Conservation (phyloP, 2,329 filamentous ascomycete species). For the Diaporthe sp. region DNA sequence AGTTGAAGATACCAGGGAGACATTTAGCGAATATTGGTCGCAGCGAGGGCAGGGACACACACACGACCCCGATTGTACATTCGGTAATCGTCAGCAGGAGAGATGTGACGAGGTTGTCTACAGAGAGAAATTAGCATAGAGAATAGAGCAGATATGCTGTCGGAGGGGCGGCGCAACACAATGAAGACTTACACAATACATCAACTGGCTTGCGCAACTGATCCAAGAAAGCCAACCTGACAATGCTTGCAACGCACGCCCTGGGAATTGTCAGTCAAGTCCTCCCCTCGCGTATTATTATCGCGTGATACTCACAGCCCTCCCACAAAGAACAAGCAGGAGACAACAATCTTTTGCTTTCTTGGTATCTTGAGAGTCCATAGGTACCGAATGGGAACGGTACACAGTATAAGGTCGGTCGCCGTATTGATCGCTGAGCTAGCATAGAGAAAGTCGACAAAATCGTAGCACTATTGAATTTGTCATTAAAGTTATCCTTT, state of each 20-base stretch:
- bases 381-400: neutral
- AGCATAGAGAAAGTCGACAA: neutral
- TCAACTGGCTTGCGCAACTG: neutral
- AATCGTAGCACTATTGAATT: neutral
- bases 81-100: constrained; percentile 6
- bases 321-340: constrained; percentile 9
- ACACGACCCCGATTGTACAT: constrained; percentile 19
- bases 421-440: neutral
- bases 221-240: neutral
- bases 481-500: neutral
- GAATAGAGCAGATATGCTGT: too few relatives aligned
- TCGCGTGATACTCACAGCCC: neutral
- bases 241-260: neutral
- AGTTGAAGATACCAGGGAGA: neutral
- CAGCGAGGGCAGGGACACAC: constrained; percentile 1
- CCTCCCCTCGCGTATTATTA: neutral
- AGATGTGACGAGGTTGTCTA: neutral
- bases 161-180: neutral
- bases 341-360: constrained; percentile 6
- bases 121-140: neutral
- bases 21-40: constrained; percentile 14
- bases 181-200: neutral
- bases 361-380: constrained; percentile 9
- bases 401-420: neutral
- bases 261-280: neutral